Base-by-base conservation (phyloP, 371 early-diverging fungal species). In the Lichtheimia hyalospora region DNA sequence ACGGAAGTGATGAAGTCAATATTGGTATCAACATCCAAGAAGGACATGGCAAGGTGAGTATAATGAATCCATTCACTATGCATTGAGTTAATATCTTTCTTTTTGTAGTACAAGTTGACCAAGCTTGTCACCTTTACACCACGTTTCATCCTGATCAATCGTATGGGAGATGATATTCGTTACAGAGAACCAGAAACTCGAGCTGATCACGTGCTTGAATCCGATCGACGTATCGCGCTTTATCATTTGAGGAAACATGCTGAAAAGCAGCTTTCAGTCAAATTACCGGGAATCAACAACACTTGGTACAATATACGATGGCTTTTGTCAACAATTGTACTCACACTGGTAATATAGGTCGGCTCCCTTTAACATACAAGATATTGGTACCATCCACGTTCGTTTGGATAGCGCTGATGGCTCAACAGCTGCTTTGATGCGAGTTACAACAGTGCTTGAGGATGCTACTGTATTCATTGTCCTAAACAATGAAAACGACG, bases 91-190 rank as follows among this genome's bases (percentile, higher is more conserved):
- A 34, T 16, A 16, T 21, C 10, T 16, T 16, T n/a, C n/a, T 18
- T 58, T 8, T 3, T 24, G 39, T 64, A 75, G 66, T 80, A 75
- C 61, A 82, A 90, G 73, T 50, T 91, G 59, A 89, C 89, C 15
- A 96, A 93, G 72, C 82, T 96, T 3, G 89, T 98, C 15, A 92
- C 94, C 0, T 87, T 99, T 54, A 83, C 94, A 0, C 95, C 99
- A 5, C 83, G 99, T 3, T 99, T 91, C 69, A 87, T 97, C 10
- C 58, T 97, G 54, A 91, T 90, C 73, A 99, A 97, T 71, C 85
- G 86, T 52, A 67, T 87, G 57, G 72, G 77, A 24, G 81, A 89
- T 21, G 82, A 88, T 27, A 68, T 98, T 10, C 80, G 88, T 57
- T 92, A 89, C 65, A 85, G 94, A 7, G 92, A 93, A 43, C 79